phyloP scores from a whole-genome alignment of 169 alveolate genomes.

The Babesia gibsoni region DNA sequence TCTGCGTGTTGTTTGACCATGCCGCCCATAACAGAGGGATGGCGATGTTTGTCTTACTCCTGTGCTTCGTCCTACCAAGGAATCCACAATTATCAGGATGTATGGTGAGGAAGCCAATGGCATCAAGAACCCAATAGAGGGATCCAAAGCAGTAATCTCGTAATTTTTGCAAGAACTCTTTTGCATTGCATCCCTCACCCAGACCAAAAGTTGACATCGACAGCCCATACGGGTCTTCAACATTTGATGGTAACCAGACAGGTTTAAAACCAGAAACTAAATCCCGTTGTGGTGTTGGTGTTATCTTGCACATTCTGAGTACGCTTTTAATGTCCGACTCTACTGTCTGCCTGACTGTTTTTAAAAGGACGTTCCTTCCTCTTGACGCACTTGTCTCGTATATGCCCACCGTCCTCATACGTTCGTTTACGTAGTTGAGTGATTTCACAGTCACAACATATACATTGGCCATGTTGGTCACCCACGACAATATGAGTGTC shows the following conservation, averaged over 20 bases:
- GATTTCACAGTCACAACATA: neutral
- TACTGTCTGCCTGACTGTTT: neutral
- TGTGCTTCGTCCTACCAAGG: neutral
- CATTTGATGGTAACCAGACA: too few species aligned
- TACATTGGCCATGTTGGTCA: neutral
- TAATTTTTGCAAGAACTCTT: neutral
- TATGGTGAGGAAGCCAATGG: neutral
- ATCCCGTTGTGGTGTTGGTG: neutral
- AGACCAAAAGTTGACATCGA: too few species aligned
- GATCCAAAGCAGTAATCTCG: neutral
- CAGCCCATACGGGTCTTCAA: too few species aligned
- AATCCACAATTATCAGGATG: neutral
- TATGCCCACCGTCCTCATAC: neutral
- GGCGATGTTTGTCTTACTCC: neutral
- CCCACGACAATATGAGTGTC: slow-evolving; percentile 1
- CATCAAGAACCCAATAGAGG: neutral
- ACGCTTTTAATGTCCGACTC: neutral
- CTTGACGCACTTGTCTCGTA: neutral
- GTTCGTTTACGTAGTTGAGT: neutral
- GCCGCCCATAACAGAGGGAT: neutral
- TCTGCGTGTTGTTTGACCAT: neutral
- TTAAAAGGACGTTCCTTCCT: neutral
- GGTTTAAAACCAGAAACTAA: neutral
- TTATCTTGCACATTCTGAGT: neutral
- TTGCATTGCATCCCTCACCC: neutral